phyloP scores from a whole-genome alignment of 345 rosid genomes.

The Brassica incana region DNA sequence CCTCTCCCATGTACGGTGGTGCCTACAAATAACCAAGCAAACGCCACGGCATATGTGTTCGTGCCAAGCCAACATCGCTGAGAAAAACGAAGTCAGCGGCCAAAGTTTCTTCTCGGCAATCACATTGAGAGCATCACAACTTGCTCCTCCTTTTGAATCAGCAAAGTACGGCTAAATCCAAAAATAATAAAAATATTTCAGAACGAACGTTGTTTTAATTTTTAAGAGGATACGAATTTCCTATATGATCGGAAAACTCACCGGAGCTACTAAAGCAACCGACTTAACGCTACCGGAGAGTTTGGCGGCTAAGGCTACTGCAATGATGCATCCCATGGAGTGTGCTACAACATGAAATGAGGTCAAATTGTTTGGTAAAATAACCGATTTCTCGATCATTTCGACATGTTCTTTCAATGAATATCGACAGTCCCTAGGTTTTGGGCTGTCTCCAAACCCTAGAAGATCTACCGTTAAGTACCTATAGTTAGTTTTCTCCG shows the following conservation, averaged over 20 bases:
- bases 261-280: slow-evolving; percentile 65
- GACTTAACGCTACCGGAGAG: slow-evolving; percentile 49
- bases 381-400: slow-evolving; percentile 62
- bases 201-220: background rate
- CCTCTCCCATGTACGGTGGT: slow-evolving; percentile 69
- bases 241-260: slow-evolving; percentile 30
- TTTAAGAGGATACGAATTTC: background rate
- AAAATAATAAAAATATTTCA: background rate
- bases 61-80: slow-evolving; percentile 76
- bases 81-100: slow-evolving; percentile 63
- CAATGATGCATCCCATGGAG: slow-evolving; percentile 79
- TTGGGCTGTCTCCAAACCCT: slow-evolving; percentile 80
- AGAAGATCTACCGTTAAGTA: slow-evolving; percentile 63
- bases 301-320: slow-evolving; percentile 64
- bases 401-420: slow-evolving; percentile 60
- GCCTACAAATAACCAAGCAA: slow-evolving; percentile 58
- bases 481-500: slow-evolving; percentile 40
- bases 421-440: slow-evolving; percentile 60
- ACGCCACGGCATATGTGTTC: slow-evolving; percentile 70
- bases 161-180: slow-evolving; percentile 56
- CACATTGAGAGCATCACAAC: slow-evolving; percentile 48
- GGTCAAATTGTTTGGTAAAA: slow-evolving; percentile 44
- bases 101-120: slow-evolving; percentile 70
- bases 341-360: slow-evolving; percentile 78
- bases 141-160: slow-evolving; percentile 38